Evolutionary conservation across 805 yeast genomes (phyloP), one percentile per base, ranked within the genome.

Genomic region (Hanseniaspora nectarophila): DNA sequence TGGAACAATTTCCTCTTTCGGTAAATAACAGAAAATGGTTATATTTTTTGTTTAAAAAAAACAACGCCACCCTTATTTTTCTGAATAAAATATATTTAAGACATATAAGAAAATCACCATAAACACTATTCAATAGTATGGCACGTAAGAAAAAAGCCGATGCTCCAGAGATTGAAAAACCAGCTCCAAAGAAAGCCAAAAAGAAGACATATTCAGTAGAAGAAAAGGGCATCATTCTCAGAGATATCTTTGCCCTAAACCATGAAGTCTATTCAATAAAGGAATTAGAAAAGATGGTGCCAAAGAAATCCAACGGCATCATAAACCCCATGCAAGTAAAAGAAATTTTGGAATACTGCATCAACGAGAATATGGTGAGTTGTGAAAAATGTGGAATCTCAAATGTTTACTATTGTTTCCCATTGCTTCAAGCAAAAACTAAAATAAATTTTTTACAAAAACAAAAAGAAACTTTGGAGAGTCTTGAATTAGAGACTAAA

Each of bases 361-460:
- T 75, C 9, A 80, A 76, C 56, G 82, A 77, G 49, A 72, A 68
- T 23, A 57, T 75, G 29, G 68, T 77, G 7, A 70, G 69, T 42
- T 68, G 70, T 37, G 79, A 75, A 55, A 78, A 78, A 60, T 77
- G 82, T 59, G 84, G 83, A 0, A 65, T 67, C 13, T 67, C 73
- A 13, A 74, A 73, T 50, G 63, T 76, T 2, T 77, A 75, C 54
- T 77, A 80, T 78, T 66, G 74, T 48, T 76, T 73, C 60, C 55
- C 57, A 29, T 53, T 8, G 47, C 45, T 20, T 44, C 63, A 33
- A n/a, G 12, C 49, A 51, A 9, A 54, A 54, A 6, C 59, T 54
- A n/a, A 55, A 54, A 21, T 34, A 42, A 0, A 35, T 39, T 2
- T 23, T 61, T 21, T 12, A 53, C 8, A 42, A 51, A 6, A 18